Conservation (phyloP, 768 basidiomycete genomes). For the Lentinula aciculospora region DNA sequence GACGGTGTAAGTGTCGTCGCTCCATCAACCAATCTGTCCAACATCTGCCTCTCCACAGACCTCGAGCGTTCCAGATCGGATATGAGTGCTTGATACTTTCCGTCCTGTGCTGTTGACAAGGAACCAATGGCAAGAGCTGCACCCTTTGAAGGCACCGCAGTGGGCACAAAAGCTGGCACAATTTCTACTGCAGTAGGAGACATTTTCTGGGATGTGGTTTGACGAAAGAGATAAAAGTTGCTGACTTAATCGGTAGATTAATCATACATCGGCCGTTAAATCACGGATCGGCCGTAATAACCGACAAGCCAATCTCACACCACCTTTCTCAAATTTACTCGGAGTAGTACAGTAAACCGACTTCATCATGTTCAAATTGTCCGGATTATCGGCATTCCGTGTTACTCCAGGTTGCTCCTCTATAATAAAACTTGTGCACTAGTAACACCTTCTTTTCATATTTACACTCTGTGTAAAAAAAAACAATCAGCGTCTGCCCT, state of each 20-base stretch:
- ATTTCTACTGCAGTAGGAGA: slow-evolving; percentile 53
- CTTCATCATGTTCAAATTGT: too few relatives aligned
- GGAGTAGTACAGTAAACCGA: too few relatives aligned
- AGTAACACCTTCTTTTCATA: too few relatives aligned
- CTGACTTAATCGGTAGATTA: neutral
- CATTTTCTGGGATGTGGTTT: slow-evolving; percentile 30
- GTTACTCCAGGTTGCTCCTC: too few relatives aligned
- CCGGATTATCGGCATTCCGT: too few relatives aligned
- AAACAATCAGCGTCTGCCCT: neutral
- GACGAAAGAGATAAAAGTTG: slow-evolving; percentile 4
- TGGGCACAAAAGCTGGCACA: neutral
- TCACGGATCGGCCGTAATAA: neutral
- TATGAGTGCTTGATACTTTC: slow-evolving; percentile 70
- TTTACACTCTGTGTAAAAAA: slow-evolving; percentile 1
- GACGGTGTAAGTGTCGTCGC: slow-evolving; percentile 52
- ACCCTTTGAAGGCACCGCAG: slow-evolving; percentile 28
- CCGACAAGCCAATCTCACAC: neutral
- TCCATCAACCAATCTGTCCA: slow-evolving; percentile 77
- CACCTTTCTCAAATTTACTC: neutral
- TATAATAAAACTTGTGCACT: too few relatives aligned
- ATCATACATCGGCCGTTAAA: neutral
- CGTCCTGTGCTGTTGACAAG: slow-evolving; percentile 70
- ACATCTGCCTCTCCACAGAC: slow-evolving; percentile 70
- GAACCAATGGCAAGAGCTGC: slow-evolving; percentile 73
- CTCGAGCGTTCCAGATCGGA: slow-evolving; percentile 48